Conservation (phyloP, 805 yeast species). For the Candida germanica region DNA sequence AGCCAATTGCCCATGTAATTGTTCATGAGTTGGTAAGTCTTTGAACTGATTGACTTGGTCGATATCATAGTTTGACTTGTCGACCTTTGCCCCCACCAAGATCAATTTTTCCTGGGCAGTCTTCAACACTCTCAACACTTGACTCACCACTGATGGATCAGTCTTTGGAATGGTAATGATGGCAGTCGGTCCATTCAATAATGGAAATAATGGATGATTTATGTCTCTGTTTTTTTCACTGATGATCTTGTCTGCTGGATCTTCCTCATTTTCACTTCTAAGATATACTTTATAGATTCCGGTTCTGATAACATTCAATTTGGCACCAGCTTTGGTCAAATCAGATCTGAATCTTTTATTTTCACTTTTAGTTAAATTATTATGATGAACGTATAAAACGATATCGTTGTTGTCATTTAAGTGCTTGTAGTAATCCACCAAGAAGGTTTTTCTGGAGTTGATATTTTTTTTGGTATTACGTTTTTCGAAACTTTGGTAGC, state of each 20-base stretch:
- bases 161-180: slow-evolving; percentile 63
- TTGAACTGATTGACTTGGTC: slow-evolving; percentile 60
- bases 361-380: slow-evolving; percentile 71
- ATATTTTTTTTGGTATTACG: slow-evolving; percentile 55
- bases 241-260: slow-evolving; percentile 69
- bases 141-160: slow-evolving; percentile 66
- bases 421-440: slow-evolving; percentile 75
- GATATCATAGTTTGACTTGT: slow-evolving; percentile 51
- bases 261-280: slow-evolving; percentile 61
- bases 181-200: slow-evolving; percentile 85
- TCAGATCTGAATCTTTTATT: slow-evolving; percentile 60
- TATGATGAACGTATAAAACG: slow-evolving; percentile 78
- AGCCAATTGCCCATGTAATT: slow-evolving; percentile 76
- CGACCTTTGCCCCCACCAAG: slow-evolving; percentile 82
- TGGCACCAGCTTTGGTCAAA: slow-evolving; percentile 64
- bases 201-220: slow-evolving; percentile 65
- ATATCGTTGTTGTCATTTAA: slow-evolving; percentile 67
- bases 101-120: slow-evolving; percentile 69
- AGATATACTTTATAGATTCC: slow-evolving; percentile 72
- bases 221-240: slow-evolving; percentile 39
- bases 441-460: slow-evolving; percentile 78
- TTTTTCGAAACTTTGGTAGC: no score
- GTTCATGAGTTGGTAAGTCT: slow-evolving; percentile 66
- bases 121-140: slow-evolving; percentile 59
- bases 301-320: slow-evolving; percentile 65